Conservation (phyloP, 495 filamentous ascomycete species). For the Tuber magnatum region DNA sequence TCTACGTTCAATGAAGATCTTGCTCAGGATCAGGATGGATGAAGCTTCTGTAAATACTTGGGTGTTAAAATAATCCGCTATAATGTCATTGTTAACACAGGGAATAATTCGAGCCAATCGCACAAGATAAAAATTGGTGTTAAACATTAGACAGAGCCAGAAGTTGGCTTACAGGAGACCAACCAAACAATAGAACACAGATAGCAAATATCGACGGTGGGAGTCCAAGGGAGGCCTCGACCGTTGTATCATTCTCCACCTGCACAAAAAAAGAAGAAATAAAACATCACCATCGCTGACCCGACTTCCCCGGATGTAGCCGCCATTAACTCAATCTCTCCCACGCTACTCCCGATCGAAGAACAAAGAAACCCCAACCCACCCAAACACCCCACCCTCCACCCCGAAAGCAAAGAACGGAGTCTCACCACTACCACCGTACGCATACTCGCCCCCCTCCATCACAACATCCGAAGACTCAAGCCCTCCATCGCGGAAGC, state of each 20-base stretch:
- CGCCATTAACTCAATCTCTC: neutral
- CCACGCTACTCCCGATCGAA: neutral
- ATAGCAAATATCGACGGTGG: neutral
- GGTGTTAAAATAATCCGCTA: neutral
- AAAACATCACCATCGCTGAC: neutral
- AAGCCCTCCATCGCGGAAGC: neutral
- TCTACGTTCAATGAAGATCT: no score
- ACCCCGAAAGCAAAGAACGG: neutral
- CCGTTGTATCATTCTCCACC: neutral
- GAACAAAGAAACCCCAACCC: neutral
- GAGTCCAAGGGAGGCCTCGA: neutral
- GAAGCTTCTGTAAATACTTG: neutral
- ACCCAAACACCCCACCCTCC: neutral
- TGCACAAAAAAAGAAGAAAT: neutral
- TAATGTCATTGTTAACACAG: neutral
- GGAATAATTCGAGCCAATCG: neutral
- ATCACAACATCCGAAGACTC: neutral
- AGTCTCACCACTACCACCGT: neutral
- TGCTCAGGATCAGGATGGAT: neutral
- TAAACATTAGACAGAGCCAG: neutral
- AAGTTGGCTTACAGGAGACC: neutral
- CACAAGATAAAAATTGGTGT: neutral
- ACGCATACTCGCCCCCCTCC: neutral
- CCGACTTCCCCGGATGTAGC: neutral
- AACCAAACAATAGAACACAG: neutral